These are phyloP conservation scores for Solanum corneliomulleri DNA, from an alignment of 257 asterid species.

Conservation along the genomic window DNA sequence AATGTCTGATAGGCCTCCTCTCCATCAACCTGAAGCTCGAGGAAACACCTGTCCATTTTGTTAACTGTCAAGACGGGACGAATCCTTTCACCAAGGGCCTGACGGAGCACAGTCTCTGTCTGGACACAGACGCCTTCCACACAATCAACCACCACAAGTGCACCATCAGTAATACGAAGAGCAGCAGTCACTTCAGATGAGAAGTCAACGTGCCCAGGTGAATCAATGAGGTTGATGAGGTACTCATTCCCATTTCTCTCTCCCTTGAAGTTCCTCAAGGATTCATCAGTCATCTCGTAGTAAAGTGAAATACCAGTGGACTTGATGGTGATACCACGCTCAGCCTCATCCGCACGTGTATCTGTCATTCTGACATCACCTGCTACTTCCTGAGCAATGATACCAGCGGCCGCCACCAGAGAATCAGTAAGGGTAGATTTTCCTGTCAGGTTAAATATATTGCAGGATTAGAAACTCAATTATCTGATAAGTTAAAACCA, in stretches of 20 bases:
- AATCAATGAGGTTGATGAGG: slow-evolving; percentile 32
- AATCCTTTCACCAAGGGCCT: slow-evolving; percentile 38
- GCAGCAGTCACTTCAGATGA: slow-evolving; percentile 42
- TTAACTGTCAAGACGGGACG: slow-evolving; percentile 33
- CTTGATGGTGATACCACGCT: slow-evolving; percentile 36
- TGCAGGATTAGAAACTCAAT: background rate
- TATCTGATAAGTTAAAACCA: background rate
- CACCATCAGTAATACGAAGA: slow-evolving; percentile 40
- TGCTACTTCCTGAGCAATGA: slow-evolving; percentile 40
- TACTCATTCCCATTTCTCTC: slow-evolving; percentile 28
- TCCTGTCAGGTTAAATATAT: slow-evolving; percentile 3
- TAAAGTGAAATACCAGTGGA: slow-evolving; percentile 35
- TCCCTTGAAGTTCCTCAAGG: slow-evolving; percentile 18
- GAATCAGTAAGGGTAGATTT: slow-evolving; percentile 37
- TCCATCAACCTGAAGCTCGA: slow-evolving; percentile 35
- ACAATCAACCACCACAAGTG: slow-evolving; percentile 33
- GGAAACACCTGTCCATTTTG: slow-evolving; percentile 43
- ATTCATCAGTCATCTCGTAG: slow-evolving; percentile 24
- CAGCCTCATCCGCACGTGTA: slow-evolving; percentile 41
- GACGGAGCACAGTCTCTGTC: slow-evolving; percentile 36
- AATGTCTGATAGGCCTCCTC: slow-evolving; percentile 33
- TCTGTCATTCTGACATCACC: slow-evolving; percentile 39
- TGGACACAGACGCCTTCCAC: slow-evolving; percentile 38
- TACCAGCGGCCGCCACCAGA: slow-evolving; percentile 39
- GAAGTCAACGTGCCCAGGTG: slow-evolving; percentile 38